Conservation (phyloP, 352 stramenopile genomes). For the Phytophthora boehmeriae region DNA sequence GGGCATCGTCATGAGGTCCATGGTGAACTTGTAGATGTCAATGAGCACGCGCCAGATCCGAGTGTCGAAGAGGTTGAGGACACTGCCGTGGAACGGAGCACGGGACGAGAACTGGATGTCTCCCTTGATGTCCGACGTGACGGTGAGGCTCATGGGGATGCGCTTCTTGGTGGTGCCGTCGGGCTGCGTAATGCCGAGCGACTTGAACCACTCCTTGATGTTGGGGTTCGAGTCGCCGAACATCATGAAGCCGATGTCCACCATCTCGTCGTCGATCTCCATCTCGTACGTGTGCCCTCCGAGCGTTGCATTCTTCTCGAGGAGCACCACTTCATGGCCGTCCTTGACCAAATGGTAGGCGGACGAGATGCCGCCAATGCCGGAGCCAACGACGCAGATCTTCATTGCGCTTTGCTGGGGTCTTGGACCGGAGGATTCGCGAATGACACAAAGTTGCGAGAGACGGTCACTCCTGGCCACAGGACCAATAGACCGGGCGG, state of each 20-base stretch:
- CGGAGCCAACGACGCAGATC: slow-evolving; percentile 83
- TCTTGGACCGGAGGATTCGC: slow-evolving; percentile 6
- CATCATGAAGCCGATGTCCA: slow-evolving; percentile 92
- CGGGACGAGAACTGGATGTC: slow-evolving; percentile 90
- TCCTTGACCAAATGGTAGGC: slow-evolving; percentile 87
- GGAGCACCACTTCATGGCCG: slow-evolving; percentile 80
- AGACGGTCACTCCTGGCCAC: slow-evolving; percentile 19
- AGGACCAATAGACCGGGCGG: slow-evolving; percentile 16
- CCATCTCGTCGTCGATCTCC: slow-evolving; percentile 85
- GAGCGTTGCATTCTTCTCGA: slow-evolving; percentile 83
- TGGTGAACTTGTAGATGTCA: slow-evolving; percentile 89
- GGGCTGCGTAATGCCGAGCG: slow-evolving; percentile 82
- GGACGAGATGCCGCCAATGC: slow-evolving; percentile 83
- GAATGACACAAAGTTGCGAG: slow-evolving; percentile 28
- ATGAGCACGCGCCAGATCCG: slow-evolving; percentile 86
- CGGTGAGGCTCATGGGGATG: slow-evolving; percentile 88
- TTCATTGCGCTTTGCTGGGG: slow-evolving; percentile 57
- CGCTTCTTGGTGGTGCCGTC: slow-evolving; percentile 86
- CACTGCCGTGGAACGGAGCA: slow-evolving; percentile 65
- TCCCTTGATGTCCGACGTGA: slow-evolving; percentile 79
- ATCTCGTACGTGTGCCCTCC: slow-evolving; percentile 88
- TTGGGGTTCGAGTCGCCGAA: slow-evolving; percentile 91
- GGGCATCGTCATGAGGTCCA: slow-evolving; percentile 86
- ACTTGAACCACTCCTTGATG: slow-evolving; percentile 91
- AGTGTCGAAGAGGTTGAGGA: slow-evolving; percentile 72